Base-by-base conservation (phyloP, 768 basidiomycete species). In the Rhodocollybia butyracea region DNA sequence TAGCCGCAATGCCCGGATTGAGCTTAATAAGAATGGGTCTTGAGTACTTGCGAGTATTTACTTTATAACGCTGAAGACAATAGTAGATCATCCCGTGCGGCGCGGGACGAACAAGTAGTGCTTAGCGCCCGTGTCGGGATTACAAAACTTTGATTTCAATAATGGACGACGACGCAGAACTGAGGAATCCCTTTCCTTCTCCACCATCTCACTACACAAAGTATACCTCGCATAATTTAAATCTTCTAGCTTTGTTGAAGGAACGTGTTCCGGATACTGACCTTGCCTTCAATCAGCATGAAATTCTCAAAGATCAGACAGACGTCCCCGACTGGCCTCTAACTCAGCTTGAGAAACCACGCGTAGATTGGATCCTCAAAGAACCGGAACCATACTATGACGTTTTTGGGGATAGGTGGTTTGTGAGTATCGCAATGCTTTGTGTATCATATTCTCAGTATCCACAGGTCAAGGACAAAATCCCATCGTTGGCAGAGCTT, bases 351-450 rank as follows among this genome's bases (percentile, higher is more conserved):
- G 89, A 94, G 66, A 92, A 88, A 69, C 94, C 94, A 34, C 81
- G 91, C 42, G 85, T 89, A 13, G 93, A 94, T 64, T 94, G 93
- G 92, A 89, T 96, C 50, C 76, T 91, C 1, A 89, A 94, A 61
- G 91, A 91, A 58, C 87, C 88, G 1, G 77, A 80, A 24, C 73
- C 79, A 8, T 76, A 83, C 58, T 96, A 92, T 67, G 80, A 81
- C 51, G 87, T 86, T 15, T 96, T 88, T 70, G 92, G 91, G n/a
- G 90, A 94, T 67, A 79, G 79, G 63, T 96, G 91, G 89, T 88
- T 88, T 82, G 91, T 94, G 74, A 70, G 89, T 67, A 62, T 19
- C 11, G n/a, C n/a, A n/a, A 3, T 51, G 39, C 53, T 48, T 31
- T 61, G 46, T 30, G 43, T 41, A 40, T 39, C 60, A 41, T 61